phyloP scores from a whole-genome alignment of 2,329 filamentous ascomycete genomes.

The Ceratocystiopsis minuta region DNA sequence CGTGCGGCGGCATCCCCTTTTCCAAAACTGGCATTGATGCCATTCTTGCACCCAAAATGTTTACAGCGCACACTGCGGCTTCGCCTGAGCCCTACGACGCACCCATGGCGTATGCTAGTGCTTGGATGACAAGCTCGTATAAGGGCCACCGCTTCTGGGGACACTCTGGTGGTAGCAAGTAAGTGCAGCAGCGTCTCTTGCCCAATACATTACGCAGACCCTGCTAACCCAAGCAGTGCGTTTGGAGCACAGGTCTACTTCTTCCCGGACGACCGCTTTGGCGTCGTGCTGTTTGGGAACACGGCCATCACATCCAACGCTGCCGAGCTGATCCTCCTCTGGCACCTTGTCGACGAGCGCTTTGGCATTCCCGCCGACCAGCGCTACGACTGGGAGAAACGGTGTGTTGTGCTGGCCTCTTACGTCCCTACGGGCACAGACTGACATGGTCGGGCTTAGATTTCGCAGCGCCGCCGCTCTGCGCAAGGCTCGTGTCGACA shows the following conservation, averaged over 20 bases:
- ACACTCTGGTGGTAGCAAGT: slow-evolving; percentile 25
- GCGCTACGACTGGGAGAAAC: slow-evolving; percentile 19
- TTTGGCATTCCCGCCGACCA: slow-evolving; percentile 17
- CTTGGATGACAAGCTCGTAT: slow-evolving; percentile 22
- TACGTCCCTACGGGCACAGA: too few relatives aligned
- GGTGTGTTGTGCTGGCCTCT: neutral
- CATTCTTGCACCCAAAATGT: slow-evolving; percentile 17
- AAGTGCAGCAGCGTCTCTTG: neutral
- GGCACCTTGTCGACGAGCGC: slow-evolving; percentile 22
- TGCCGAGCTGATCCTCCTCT: slow-evolving; percentile 17
- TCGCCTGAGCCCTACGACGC: slow-evolving; percentile 14
- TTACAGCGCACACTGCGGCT: slow-evolving; percentile 7
- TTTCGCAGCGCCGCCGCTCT: slow-evolving; percentile 6
- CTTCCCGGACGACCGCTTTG: slow-evolving; percentile 25
- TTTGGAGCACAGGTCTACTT: slow-evolving; percentile 26
- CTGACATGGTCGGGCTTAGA: slow-evolving; percentile 2
- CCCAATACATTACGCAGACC: too few relatives aligned
- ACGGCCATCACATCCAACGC: slow-evolving; percentile 22
- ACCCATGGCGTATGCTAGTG: slow-evolving; percentile 21
- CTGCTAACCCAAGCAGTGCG: slow-evolving; percentile 10
- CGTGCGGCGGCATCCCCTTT: slow-evolving; percentile 15
- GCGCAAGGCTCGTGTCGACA: slow-evolving; percentile 11
- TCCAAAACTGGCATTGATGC: slow-evolving; percentile 15
- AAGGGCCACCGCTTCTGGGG: slow-evolving; percentile 22
- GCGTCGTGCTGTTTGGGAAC: slow-evolving; percentile 25